Conservation (phyloP, 805 yeast species). For the Ogataea minuta region DNA sequence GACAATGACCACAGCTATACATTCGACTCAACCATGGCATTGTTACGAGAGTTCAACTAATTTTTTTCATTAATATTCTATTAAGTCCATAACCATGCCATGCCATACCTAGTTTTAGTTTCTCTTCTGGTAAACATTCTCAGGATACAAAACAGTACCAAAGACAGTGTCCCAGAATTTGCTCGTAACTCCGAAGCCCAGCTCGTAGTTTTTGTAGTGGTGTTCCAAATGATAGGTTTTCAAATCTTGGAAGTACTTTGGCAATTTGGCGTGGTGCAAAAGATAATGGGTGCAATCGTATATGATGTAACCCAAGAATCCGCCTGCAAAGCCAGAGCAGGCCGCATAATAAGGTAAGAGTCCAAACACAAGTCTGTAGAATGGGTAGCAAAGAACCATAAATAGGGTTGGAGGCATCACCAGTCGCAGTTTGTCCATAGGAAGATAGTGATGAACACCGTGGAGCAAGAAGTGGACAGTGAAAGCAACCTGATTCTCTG, state of each 20-base stretch:
- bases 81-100: background rate
- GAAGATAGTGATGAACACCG: conserved; percentile 95
- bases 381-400: conserved; percentile 68
- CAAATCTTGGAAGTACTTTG: conserved; percentile 68
- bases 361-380: conserved; percentile 72
- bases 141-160: conserved; percentile 67
- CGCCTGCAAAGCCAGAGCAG: conserved; percentile 93
- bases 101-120: conserved; percentile 21
- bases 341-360: conserved; percentile 81
- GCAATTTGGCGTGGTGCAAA: conserved; percentile 85
- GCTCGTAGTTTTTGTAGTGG: conserved; percentile 94
- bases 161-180: conserved; percentile 93
- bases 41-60: conserved; percentile 11
- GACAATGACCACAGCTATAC: conserved; percentile 9
- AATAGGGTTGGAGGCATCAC: conserved; percentile 96
- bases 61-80: background rate
- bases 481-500: conserved; percentile 71
- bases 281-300: conserved; percentile 95
- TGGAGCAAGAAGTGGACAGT: conserved; percentile 87
- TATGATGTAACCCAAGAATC: conserved; percentile 86
- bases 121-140: conserved; percentile 43
- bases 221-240: conserved; percentile 95
- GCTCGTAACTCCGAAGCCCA: conserved; percentile 95
- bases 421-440: conserved; percentile 91
- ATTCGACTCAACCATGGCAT: conserved; percentile 20